A percentile compares a stretch with the other conserved stretches of the same genome.
Evolutionary conservation across 148 eudicot genomes (phyloP).

Genomic region (Camellia granthamiana): DNA sequence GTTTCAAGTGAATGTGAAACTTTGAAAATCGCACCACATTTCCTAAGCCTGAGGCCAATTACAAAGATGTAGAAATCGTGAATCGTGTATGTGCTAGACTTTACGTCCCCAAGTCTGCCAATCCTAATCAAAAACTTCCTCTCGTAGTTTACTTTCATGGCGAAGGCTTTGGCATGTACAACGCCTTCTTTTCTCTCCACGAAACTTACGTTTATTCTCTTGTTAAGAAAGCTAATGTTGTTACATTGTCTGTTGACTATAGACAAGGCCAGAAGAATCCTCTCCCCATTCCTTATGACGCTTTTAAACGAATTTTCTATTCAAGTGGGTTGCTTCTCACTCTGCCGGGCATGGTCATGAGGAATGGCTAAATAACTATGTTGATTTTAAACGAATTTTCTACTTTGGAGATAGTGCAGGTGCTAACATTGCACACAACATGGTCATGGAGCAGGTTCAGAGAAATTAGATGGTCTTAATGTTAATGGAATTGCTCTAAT

Average conservation of each 20-base stretch:
- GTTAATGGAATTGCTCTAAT: constrained; percentile 14
- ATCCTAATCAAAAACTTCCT: constrained; percentile 21
- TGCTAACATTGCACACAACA: constrained; percentile 37
- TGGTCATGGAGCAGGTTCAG: constrained; percentile 20
- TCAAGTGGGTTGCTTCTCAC: constrained; percentile 35
- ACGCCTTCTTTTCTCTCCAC: neutral
- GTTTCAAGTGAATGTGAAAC: no score
- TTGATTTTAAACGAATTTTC: constrained; percentile 15
- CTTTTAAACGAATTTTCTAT: constrained; percentile 24
- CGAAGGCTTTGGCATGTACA: constrained; percentile 31
- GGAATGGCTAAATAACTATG: constrained; percentile 30
- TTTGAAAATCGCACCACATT: no score
- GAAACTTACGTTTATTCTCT: constrained; percentile 10
- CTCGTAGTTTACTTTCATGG: constrained; percentile 39
- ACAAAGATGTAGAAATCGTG: neutral
- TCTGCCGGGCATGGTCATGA: constrained; percentile 18
- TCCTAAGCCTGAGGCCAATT: no score
- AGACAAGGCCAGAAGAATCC: constrained; percentile 16
- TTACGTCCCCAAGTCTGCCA: constrained; percentile 22
- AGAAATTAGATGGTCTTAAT: neutral
- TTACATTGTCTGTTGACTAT: constrained; percentile 30
- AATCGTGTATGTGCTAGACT: constrained; percentile 17
- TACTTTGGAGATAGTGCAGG: constrained; percentile 40
- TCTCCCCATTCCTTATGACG: constrained; percentile 30
- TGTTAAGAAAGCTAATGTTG: constrained; percentile 7